Percentiles rank a stretch among this genome's conserved stretches.
phyloP scores from a whole-genome alignment of 129 eudicot species.

The Flaveria linearis region DNA sequence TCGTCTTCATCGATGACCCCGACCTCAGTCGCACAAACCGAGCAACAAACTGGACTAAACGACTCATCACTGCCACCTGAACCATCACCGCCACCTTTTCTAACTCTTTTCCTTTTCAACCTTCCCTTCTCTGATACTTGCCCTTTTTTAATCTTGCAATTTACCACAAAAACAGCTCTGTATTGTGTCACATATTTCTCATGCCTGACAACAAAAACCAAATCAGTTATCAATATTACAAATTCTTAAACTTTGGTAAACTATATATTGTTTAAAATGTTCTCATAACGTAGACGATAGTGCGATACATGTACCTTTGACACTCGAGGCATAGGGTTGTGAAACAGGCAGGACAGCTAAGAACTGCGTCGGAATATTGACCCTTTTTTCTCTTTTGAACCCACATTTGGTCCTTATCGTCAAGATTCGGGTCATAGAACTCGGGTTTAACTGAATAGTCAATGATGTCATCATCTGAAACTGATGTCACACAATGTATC shows the following conservation, averaged over 20 bases:
- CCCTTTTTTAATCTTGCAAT: slow-evolving; percentile 63
- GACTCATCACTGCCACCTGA: slow-evolving; percentile 33
- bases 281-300: background rate
- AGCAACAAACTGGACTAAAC: slow-evolving; percentile 64
- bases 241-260: background rate
- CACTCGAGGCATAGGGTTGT: slow-evolving; percentile 86
- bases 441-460: slow-evolving; percentile 81
- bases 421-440: slow-evolving; percentile 83
- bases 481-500: slow-evolving; percentile 36
- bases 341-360: slow-evolving; percentile 97
- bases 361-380: slow-evolving; percentile 80
- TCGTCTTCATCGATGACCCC: slow-evolving; percentile 89
- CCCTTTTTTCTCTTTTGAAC: slow-evolving; percentile 75
- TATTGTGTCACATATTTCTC: slow-evolving; percentile 89
- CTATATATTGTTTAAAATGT: background rate
- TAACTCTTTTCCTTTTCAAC: slow-evolving; percentile 60
- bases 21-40: slow-evolving; percentile 79
- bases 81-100: slow-evolving; percentile 25
- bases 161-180: slow-evolving; percentile 84
- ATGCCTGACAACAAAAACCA: slow-evolving; percentile 61
- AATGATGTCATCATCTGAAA: slow-evolving; percentile 87
- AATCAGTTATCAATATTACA: background rate
- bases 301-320: slow-evolving; percentile 58
- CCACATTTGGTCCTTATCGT: slow-evolving; percentile 80
- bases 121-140: slow-evolving; percentile 52